Evolutionary conservation across 2,329 filamentous ascomycete species (phyloP), one percentile per base, ranked within the genome.

Genomic region (Aaosphaeria pasadenensis): DNA sequence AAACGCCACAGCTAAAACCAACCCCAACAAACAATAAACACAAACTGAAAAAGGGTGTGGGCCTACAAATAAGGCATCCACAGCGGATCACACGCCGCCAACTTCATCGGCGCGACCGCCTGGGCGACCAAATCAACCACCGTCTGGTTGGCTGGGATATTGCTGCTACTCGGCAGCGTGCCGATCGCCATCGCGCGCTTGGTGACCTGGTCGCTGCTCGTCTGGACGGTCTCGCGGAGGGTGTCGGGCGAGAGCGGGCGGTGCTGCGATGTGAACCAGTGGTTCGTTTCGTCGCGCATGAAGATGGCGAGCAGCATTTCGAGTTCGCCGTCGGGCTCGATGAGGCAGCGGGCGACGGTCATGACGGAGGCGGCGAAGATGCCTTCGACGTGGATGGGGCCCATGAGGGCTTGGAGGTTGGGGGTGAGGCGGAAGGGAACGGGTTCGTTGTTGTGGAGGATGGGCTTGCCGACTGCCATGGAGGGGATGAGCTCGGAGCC

Each of bases 21-120:
- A 24, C n/a, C n/a, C n/a, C n/a, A n/a, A 24, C 17, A 24, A 24
- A 24, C 17, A 24, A 24, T 24, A 24, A 24, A 24, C 17, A n/a
- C n/a, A n/a, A n/a, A n/a, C n/a, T n/a, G n/a, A n/a, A n/a, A n/a
- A n/a, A n/a, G n/a, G n/a, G n/a, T n/a, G n/a, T n/a, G n/a, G n/a
- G n/a, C n/a, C 40, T 78, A 97, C 65, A 97, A 75, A 76, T 95
- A 99, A 28, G 90, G 87, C 92, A 97, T 97, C 91, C 94, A 99
- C 60, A 99, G 75, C 49, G 91, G 85, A 77, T 99, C 94, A 63
- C 88, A 91, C 71, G 89, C 83, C 40, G 88, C 86, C 71, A 99
- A 71, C 69, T 94, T 91, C 75, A 89, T 85, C 1, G 94, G 94
- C 72, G 96, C 95, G 11, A 95, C 91, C 1, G 92, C 91, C 74